Evolutionary conservation across 768 basidiomycete species (phyloP).

Genomic region (Termitomyces titanicus): DNA sequence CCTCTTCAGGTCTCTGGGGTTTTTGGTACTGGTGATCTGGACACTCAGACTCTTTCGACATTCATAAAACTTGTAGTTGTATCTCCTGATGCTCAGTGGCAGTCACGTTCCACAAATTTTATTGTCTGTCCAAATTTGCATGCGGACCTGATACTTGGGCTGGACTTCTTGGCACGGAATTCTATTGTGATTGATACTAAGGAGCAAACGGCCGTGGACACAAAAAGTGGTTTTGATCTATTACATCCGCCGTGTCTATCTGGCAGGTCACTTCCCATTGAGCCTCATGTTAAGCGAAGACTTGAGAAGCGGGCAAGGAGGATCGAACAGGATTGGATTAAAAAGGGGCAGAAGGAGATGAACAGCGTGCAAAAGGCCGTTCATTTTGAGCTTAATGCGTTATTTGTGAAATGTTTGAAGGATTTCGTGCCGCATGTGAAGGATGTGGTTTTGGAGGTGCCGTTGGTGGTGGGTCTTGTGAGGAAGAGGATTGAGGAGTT

Average conservation of each 20-base stretch:
- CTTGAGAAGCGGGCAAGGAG: background rate
- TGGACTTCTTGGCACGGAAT: background rate
- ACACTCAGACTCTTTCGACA: too few species aligned
- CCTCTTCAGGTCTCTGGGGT: background rate
- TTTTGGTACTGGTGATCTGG: too few species aligned
- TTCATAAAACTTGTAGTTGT: background rate
- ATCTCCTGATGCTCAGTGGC: background rate
- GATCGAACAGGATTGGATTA: too few species aligned
- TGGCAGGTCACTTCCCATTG: background rate
- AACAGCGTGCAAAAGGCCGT: too few species aligned
- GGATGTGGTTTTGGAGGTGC: background rate
- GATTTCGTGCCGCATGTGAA: too few species aligned
- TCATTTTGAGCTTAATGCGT: too few species aligned
- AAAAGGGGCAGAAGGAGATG: background rate
- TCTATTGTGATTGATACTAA: background rate
- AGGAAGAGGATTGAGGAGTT: background rate
- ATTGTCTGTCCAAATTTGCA: background rate
- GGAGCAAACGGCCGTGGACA: background rate
- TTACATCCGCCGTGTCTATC: background rate
- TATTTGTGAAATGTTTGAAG: too few species aligned
- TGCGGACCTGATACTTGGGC: background rate
- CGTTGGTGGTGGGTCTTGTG: background rate
- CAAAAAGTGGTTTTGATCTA: background rate
- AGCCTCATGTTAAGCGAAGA: background rate
- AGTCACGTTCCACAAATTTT: background rate